These are phyloP conservation scores for Saccharomycopsis sp. DNA, from an alignment of 805 yeast genomes.

Conservation along the genomic window DNA sequence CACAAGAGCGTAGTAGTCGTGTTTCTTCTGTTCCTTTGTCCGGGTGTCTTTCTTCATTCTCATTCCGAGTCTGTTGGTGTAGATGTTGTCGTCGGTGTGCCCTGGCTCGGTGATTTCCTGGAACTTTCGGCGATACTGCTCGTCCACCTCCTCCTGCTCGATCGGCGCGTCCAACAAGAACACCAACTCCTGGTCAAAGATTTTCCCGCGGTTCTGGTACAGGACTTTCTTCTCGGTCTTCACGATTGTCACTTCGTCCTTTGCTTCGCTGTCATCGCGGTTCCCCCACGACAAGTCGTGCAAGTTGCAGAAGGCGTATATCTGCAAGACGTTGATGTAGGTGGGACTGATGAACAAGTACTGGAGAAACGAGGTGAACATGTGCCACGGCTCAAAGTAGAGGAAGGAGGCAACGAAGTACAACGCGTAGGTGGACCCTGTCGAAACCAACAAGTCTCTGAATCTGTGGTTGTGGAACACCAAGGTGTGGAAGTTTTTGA, in stretches of 20 bases:
- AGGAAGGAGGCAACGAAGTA: constrained; percentile 73
- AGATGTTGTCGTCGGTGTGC: constrained; percentile 24
- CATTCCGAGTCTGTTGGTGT: constrained; percentile 34
- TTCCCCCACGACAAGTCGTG: constrained; percentile 99
- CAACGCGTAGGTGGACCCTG: constrained; percentile 74
- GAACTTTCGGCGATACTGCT: constrained; percentile 53
- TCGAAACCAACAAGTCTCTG: constrained; percentile 81
- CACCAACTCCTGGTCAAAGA: constrained; percentile 5
- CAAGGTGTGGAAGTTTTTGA: constrained; percentile 31
- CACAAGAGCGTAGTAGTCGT: constrained; percentile 82
- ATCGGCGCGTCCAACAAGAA: constrained; percentile 64
- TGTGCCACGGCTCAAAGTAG: constrained; percentile 87
- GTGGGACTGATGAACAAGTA: constrained; percentile 81
- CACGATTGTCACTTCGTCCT: constrained; percentile 30
- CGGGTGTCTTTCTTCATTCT: constrained; percentile 26
- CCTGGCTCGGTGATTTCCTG: constrained; percentile 45
- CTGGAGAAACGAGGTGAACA: constrained; percentile 82
- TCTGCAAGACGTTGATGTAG: constrained; percentile 83
- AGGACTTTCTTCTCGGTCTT: constrained; percentile 2
- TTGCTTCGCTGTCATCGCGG: constrained; percentile 52
- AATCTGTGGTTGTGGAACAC: constrained; percentile 64
- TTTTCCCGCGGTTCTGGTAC: neutral
- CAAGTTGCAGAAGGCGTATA: constrained; percentile 92
- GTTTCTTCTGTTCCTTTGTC: constrained; percentile 48
- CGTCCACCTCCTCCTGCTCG: constrained; percentile 68